Base-by-base conservation (phyloP, 768 basidiomycete species). In the Pleurotus eryngii region DNA sequence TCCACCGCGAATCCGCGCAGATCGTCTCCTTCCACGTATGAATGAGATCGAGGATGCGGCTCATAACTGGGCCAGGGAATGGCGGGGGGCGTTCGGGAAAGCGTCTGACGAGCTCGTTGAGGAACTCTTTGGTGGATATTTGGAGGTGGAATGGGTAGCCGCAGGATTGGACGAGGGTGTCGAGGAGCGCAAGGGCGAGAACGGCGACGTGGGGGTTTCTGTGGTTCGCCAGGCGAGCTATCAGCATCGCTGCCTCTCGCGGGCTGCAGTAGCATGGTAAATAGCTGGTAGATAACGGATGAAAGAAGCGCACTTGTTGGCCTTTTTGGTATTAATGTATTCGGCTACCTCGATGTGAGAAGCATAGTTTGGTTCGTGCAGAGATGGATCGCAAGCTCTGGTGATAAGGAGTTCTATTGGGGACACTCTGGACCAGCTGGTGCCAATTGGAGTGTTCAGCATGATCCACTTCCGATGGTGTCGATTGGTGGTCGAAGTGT, bases 101-200 rank as follows among this genome's bases (percentile, higher is more conserved):
- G 63, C 95, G 85, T 49, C 96, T 87, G 22, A 99, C 97, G 68
- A 99, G 87, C 69, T 98, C 97, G 73, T 99, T 99, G 15, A 98
- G 79, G 68, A 98, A 99, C 67, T 98, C 97, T 68, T 99, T 98
- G 42, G 96, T 98, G 15, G 90, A 80, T 64, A 98, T 90, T 71
- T 99, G 97, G 20, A 99, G 86, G 69, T 98, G 97, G 57, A 99
- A 90, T 0, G 96, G 87, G 73, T 99, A 99, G 70, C 97, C 97
- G 68, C 96, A 98, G 40, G 90, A 88, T 68, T 95, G 90, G 46
- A 98, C 89, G 49, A 99, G 86, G 12, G 91, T 94, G 70, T 95
- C 90, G 61, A 98, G 85, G 3, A 96, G 83, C 4, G 89, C 76
- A 9, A 98, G 82, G 3, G 93, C 86, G 27, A 98, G 85, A 61